Percentiles rank a stretch among this genome's conserved stretches.
These are phyloP conservation scores for Pseudopithomyces maydicus DNA, from an alignment of 2,329 filamentous ascomycete species.

Conservation along the genomic window DNA sequence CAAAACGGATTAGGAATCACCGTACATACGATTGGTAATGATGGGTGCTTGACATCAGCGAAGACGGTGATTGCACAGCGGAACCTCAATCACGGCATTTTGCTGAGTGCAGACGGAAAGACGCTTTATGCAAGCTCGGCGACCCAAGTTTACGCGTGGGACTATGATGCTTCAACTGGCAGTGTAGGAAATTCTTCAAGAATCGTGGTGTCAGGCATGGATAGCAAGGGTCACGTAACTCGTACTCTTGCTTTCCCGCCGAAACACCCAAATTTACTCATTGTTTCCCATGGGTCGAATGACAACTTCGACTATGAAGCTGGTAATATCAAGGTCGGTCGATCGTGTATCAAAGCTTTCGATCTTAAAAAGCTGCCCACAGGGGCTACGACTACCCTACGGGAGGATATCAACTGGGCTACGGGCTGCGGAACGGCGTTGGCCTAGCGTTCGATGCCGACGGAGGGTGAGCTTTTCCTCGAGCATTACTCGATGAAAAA, in stretches of 20 bases:
- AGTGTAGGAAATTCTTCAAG: slow-evolving; percentile 36
- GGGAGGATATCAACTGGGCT: slow-evolving; percentile 58
- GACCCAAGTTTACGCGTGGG: slow-evolving; percentile 30
- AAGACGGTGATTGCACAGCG: slow-evolving; percentile 28
- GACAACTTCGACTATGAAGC: slow-evolving; percentile 65
- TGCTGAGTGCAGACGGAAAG: slow-evolving; percentile 33
- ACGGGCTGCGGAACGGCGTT: slow-evolving; percentile 73
- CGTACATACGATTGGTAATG: slow-evolving; percentile 44
- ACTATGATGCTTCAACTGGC: slow-evolving; percentile 29
- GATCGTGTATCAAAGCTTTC: slow-evolving; percentile 67
- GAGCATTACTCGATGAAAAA: neutral
- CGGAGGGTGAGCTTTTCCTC: slow-evolving; percentile 22
- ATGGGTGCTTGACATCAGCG: slow-evolving; percentile 32
- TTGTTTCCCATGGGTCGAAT: slow-evolving; percentile 69
- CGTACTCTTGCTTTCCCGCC: slow-evolving; percentile 29
- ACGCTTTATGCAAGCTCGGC: slow-evolving; percentile 36
- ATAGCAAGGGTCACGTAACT: slow-evolving; percentile 32
- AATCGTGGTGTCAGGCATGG: slow-evolving; percentile 32
- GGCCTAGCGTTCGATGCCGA: slow-evolving; percentile 68
- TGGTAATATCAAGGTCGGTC: slow-evolving; percentile 57
- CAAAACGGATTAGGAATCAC: slow-evolving; percentile 46
- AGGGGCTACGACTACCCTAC: slow-evolving; percentile 52
- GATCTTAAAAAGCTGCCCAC: slow-evolving; percentile 46
- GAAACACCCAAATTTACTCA: slow-evolving; percentile 51
- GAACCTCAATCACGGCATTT: slow-evolving; percentile 38